Conservation (phyloP, 805 yeast genomes). For the Maudiozyma barnettii region DNA sequence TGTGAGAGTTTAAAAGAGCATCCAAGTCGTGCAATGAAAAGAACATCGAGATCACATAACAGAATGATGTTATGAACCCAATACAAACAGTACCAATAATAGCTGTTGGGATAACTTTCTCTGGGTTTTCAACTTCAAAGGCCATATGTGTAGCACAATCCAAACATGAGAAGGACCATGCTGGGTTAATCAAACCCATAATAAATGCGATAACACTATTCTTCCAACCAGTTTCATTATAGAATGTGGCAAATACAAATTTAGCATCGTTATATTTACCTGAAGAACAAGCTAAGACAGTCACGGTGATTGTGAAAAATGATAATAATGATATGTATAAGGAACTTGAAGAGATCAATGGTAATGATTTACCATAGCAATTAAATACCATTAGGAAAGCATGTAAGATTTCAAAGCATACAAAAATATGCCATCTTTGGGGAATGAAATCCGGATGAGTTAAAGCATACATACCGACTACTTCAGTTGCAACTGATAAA, state of each 20-base stretch:
- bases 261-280: slow-evolving; percentile 45
- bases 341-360: slow-evolving; percentile 41
- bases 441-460: slow-evolving; percentile 30
- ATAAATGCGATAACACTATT: slow-evolving; percentile 52
- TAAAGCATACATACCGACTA: slow-evolving; percentile 43
- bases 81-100: slow-evolving; percentile 59
- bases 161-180: slow-evolving; percentile 61
- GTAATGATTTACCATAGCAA: slow-evolving; percentile 46
- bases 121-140: slow-evolving; percentile 55
- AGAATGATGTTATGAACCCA: slow-evolving; percentile 55
- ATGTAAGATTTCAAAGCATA: slow-evolving; percentile 42
- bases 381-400: slow-evolving; percentile 41
- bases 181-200: slow-evolving; percentile 59
- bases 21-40: slow-evolving; percentile 50
- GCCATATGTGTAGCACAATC: slow-evolving; percentile 70
- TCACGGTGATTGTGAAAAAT: slow-evolving; percentile 46
- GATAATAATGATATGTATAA: slow-evolving; percentile 47
- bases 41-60: slow-evolving; percentile 48
- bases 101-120: slow-evolving; percentile 54
- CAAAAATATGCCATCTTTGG: slow-evolving; percentile 49
- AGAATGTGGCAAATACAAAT: slow-evolving; percentile 51
- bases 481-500: slow-evolving; percentile 43
- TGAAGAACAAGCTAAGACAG: slow-evolving; percentile 46
- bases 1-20: slow-evolving; percentile 36
- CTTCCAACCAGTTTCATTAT: slow-evolving; percentile 55